Base-by-base conservation (phyloP, 148 eudicot genomes). In the Diospyros lotus region DNA sequence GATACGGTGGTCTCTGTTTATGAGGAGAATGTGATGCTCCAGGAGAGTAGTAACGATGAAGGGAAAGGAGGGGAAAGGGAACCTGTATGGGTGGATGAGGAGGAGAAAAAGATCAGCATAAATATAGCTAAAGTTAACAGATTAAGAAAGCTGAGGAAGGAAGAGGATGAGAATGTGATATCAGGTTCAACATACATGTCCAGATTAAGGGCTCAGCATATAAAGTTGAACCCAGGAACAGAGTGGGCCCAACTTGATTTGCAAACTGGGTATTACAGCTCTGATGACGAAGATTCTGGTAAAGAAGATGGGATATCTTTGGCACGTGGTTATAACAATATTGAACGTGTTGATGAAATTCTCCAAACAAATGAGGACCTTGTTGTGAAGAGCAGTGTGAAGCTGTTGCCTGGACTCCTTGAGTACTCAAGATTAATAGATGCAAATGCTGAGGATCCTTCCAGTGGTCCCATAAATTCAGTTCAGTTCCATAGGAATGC, bases 401-500 rank as follows among this genome's bases (percentile, higher is more conserved):
- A 84, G 82, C 80, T 94, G 73, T 77, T 91, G 75, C 97, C 97
- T 43, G 94, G 97, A 44, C 82, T 82, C 18, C 88, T 94, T 0
- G 97, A 87, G 72, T 89, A 84, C 82, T 87, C 98, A 14, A 84
- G 80, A 70, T 77, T 92, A 76, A 91, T 82, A 9, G 92, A 90
- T 80, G 93, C 92, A 58, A 92, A 89, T 79, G 84, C 74, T n/a
- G 87, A 89, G 63, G 93, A 90, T 60, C 89, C 85, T 68, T 86
- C 94, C 2, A 82, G 60, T 66, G 88, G 80, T 40, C 82, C 86
- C 0, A 84, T 95, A 55, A 89, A 83, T 69, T 87, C 97, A 9
- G 96, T 95, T 50, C 89, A 92, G 79, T 95, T 95, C 73, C 98
- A 95, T 71, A 90, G 95, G 77, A 92, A 95, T 72, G 92, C 83